Evolutionary conservation across 2,329 filamentous ascomycete species (phyloP).

Genomic region (Scopulariopsis brevicaulis): DNA sequence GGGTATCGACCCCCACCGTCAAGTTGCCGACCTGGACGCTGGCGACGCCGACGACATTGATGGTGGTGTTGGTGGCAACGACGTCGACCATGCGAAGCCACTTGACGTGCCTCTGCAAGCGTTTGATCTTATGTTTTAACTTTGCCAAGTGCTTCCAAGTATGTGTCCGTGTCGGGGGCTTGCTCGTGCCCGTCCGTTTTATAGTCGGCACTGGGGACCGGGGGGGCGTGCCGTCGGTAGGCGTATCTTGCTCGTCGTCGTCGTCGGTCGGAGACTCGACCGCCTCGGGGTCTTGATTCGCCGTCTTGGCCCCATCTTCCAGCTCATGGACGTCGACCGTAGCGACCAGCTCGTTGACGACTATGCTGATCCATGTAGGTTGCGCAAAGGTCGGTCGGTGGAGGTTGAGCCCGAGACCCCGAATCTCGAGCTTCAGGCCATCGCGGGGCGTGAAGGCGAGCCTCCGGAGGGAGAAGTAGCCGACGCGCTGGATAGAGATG

Average conservation of each 20-base stretch:
- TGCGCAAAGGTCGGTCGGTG: constrained; percentile 95
- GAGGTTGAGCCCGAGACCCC: constrained; percentile 75
- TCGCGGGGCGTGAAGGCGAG: constrained; percentile 83
- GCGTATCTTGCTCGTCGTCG: constrained; percentile 12
- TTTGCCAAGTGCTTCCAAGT: constrained; percentile 72
- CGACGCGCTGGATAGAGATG: constrained; percentile 89
- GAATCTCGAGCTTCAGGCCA: constrained; percentile 80
- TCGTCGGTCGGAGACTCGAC: constrained; percentile 15
- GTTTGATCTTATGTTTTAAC: constrained; percentile 77
- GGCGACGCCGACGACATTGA: constrained; percentile 72
- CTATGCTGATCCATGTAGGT: constrained; percentile 90
- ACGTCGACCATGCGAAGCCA: constrained; percentile 88
- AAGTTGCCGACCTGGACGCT: constrained; percentile 76
- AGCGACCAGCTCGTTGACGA: constrained; percentile 74
- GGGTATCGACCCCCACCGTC: constrained; percentile 79
- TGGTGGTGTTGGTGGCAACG: constrained; percentile 66
- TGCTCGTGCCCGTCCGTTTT: constrained; percentile 14
- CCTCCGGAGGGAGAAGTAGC: constrained; percentile 82
- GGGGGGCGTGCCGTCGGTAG: constrained; percentile 4
- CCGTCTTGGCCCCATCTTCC: constrained; percentile 30
- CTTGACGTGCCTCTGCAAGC: constrained; percentile 72
- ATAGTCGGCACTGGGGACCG: constrained; percentile 9
- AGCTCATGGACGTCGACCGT: constrained; percentile 67
- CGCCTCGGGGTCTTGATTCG: constrained; percentile 15
- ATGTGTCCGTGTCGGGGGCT: constrained; percentile 42